Evolutionary conservation across 371 early-diverging fungal genomes (phyloP), one percentile per base, ranked within the genome.

Genomic region (Lichtheimia ramosa): DNA sequence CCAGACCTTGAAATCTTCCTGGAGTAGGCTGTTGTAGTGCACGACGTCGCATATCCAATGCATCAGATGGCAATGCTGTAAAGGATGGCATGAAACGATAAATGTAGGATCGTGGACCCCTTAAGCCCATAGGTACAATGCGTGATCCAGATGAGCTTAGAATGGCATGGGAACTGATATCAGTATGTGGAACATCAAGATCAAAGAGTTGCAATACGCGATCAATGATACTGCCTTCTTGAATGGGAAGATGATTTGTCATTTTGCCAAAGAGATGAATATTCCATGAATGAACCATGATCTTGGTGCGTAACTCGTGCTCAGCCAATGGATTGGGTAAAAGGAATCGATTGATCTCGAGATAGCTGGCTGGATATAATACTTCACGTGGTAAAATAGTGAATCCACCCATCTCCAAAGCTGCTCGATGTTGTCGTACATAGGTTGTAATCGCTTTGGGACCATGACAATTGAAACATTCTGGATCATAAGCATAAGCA

Each of bases 381-480:
- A 76, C 79, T 41, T 77, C 64, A 27, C 76, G 76, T 0, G 83
- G 82, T 20, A 86, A 46, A 49, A 86, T 83, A 0, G 69, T 69
- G 5, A 86, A 64, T 0, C 84, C 84, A 28, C 68, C 77, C 7
- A 64, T 65, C 65, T 82, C 83, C 16, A 86, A 58, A 2, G 74
- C 63, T 3, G 56, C 61, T 13, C 79, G 75, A 42, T 85, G 77
- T 3, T 74, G 62, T 43, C 79, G 79, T 3, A 85, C 85, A 59
- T 87, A 87, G 0, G 73, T 69, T 3, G 88, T 85, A 43, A 87
- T 82, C 1, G 85, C 86, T 48, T 80, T 81, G 21, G 86, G 85
- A 3, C 88, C 88, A 16, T 81, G 77, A 40, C 88, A 87, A 51
- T 86, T 87, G 64, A 85, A 85, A 58, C 88, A 87, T 27, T 75